Conservation (phyloP, 768 basidiomycete species). For the Macrolepiota albuminosa region DNA sequence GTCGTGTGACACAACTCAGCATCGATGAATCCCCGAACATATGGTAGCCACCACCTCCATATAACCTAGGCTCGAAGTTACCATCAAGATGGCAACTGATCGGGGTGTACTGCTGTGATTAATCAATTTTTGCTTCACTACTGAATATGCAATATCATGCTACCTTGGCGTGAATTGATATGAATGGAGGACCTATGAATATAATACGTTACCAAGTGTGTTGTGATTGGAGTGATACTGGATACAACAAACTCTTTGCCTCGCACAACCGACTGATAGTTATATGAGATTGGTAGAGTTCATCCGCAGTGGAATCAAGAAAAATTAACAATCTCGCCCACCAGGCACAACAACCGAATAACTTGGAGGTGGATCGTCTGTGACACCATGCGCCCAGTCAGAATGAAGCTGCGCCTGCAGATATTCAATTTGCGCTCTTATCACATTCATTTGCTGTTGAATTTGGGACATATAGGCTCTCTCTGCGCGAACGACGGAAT, state of each 20-base stretch:
- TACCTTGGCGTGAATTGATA: neutral
- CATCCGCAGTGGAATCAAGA: neutral
- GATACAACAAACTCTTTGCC: neutral
- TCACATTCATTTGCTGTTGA: conserved; percentile 11
- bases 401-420: conserved; percentile 11
- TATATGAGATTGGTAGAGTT: neutral
- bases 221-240: neutral
- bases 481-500: conserved; percentile 1
- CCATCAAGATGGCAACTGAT: neutral
- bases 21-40: neutral
- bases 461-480: conserved; percentile 1
- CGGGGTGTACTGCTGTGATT: neutral
- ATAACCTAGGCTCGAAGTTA: neutral
- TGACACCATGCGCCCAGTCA: conserved; percentile 10
- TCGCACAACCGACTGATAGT: neutral
- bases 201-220: neutral
- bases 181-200: neutral
- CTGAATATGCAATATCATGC: neutral
- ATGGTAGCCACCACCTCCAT: neutral
- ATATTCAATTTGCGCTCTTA: conserved; percentile 12
- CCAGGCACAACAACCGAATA: conserved; percentile 6
- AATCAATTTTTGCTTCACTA: neutral
- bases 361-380: conserved; percentile 17
- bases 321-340: neutral
- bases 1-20: neutral